A percentile compares a stretch with the other conserved stretches of the same genome.
These are phyloP conservation scores for Pezicula radicicola DNA, from an alignment of 2,329 filamentous ascomycete species.

Conservation along the genomic window DNA sequence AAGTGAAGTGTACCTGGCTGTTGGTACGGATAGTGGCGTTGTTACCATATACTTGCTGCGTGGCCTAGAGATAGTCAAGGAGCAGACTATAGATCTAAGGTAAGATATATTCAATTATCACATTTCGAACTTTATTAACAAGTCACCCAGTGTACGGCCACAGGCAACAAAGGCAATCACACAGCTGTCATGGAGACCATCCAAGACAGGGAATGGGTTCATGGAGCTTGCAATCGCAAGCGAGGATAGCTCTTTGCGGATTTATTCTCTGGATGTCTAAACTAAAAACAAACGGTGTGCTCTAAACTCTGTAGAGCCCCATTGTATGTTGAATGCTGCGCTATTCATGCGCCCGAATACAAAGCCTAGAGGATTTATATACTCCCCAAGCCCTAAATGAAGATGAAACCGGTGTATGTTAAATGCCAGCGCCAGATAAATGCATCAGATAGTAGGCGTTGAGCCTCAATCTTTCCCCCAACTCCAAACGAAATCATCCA, in stretches of 20 bases:
- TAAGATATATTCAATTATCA: slow-evolving; percentile 7
- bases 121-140: slow-evolving; percentile 3
- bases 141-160: slow-evolving; percentile 37
- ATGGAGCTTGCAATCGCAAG: slow-evolving; percentile 33
- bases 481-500: neutral
- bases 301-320: neutral
- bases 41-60: slow-evolving; percentile 23
- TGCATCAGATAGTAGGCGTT: slow-evolving; percentile 13
- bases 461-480: slow-evolving; percentile 3
- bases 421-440: neutral
- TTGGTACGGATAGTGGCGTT: slow-evolving; percentile 50
- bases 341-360: slow-evolving; percentile 6
- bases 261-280: slow-evolving; percentile 41
- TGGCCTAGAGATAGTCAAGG: slow-evolving; percentile 14
- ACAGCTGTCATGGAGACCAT: slow-evolving; percentile 68
- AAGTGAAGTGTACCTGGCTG: slow-evolving; percentile 42
- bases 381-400: neutral
- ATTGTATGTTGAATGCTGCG: slow-evolving; percentile 27
- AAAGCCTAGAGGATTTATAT: neutral
- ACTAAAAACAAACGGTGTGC: neutral
- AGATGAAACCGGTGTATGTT: neutral
- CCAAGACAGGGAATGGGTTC: slow-evolving; percentile 8
- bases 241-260: slow-evolving; percentile 58
- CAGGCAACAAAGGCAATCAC: slow-evolving; percentile 34
- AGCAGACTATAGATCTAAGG: slow-evolving; percentile 15